Evolutionary conservation across 2,329 filamentous ascomycete genomes (phyloP).

Genomic region (Fusarium guadeloupense): DNA sequence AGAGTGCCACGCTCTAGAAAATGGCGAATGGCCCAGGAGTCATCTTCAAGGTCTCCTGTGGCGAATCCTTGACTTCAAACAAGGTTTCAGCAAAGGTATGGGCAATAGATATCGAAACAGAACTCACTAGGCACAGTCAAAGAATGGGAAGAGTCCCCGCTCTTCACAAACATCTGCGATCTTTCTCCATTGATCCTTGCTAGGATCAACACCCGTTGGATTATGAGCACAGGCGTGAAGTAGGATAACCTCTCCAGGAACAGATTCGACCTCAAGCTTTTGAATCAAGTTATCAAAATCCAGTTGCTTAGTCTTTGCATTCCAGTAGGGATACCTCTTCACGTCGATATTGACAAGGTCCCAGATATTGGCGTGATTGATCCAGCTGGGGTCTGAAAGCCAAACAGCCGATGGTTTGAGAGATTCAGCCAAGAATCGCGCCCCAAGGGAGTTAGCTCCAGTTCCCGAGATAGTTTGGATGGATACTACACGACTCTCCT

Average conservation of each 20-base stretch:
- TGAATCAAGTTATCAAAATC: slow-evolving; percentile 46
- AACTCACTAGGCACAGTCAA: slow-evolving; percentile 48
- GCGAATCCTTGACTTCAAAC: slow-evolving; percentile 47
- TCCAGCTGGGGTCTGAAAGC: slow-evolving; percentile 50
- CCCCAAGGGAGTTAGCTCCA: slow-evolving; percentile 47
- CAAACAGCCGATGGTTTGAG: slow-evolving; percentile 43
- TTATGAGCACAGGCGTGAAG: slow-evolving; percentile 53
- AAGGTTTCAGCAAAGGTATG: too few species aligned
- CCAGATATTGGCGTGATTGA: slow-evolving; percentile 57
- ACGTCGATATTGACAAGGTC: slow-evolving; percentile 32
- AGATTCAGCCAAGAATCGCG: slow-evolving; percentile 38
- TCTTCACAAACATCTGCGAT: slow-evolving; percentile 46
- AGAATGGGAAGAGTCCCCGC: slow-evolving; percentile 47
- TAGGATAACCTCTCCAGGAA: slow-evolving; percentile 46
- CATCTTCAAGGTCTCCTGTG: slow-evolving; percentile 46
- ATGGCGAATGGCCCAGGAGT: slow-evolving; percentile 48
- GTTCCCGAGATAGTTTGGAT: slow-evolving; percentile 51
- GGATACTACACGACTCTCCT: slow-evolving; percentile 34
- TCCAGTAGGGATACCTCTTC: slow-evolving; percentile 46
- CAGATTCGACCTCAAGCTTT: slow-evolving; percentile 38
- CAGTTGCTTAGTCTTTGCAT: slow-evolving; percentile 34
- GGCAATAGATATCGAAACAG: background rate
- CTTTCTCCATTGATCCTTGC: slow-evolving; percentile 46
- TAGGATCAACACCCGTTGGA: slow-evolving; percentile 50
- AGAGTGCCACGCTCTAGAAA: background rate